Conservation (phyloP, 2,329 filamentous ascomycete species). For the Sporothrix variecibatus region DNA sequence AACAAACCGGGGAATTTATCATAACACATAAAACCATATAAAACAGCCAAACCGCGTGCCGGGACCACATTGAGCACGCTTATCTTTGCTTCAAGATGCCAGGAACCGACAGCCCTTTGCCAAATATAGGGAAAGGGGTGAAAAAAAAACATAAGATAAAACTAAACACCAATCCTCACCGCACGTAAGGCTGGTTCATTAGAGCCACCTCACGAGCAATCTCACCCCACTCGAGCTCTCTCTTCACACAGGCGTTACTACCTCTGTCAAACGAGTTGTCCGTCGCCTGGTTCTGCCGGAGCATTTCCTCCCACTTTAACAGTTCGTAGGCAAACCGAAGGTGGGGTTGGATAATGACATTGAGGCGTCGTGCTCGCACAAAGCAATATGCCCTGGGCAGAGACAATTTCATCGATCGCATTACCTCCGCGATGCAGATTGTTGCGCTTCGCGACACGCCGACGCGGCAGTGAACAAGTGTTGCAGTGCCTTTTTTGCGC, state of each 20-base stretch:
- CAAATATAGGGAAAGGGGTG: neutral
- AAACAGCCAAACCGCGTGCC: neutral
- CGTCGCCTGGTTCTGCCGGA: slow-evolving; percentile 48
- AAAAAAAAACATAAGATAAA: neutral
- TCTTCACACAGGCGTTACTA: slow-evolving; percentile 49
- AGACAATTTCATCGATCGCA: slow-evolving; percentile 76
- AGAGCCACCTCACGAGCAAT: slow-evolving; percentile 87
- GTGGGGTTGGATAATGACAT: slow-evolving; percentile 98
- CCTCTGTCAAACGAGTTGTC: too few relatives aligned
- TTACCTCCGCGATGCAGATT: slow-evolving; percentile 98
- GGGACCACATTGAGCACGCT: neutral
- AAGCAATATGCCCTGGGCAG: slow-evolving; percentile 96
- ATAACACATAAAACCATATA: slow-evolving; percentile 2
- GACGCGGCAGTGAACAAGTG: slow-evolving; percentile 92
- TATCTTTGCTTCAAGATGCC: neutral
- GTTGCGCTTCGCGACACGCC: slow-evolving; percentile 94
- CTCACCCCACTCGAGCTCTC: slow-evolving; percentile 89
- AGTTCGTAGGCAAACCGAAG: slow-evolving; percentile 93
- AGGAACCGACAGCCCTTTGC: neutral
- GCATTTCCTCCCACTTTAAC: slow-evolving; percentile 88
- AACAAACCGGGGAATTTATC: neutral
- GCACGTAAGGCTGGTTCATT: slow-evolving; percentile 92
- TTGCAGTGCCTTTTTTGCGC: slow-evolving; percentile 74
- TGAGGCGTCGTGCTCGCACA: slow-evolving; percentile 85
- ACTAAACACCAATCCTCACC: slow-evolving; percentile 47